Evolutionary conservation across 805 yeast species (phyloP), one percentile per base, ranked within the genome.

Genomic region (Blastobotrys chiropterorum): DNA sequence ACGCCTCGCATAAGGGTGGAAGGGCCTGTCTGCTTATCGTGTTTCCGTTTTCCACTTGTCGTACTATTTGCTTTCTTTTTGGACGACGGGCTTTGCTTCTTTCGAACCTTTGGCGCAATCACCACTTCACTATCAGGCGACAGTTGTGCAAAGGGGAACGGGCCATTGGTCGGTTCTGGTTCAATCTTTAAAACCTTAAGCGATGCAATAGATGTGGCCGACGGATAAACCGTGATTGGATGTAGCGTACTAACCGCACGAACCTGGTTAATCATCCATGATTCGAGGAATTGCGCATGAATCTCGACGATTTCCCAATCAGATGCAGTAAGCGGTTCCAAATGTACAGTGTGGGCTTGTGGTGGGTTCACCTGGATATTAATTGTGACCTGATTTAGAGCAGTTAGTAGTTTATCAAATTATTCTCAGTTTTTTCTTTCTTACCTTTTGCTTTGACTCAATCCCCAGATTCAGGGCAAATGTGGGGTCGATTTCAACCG

Each of bases 261-360:
- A 0, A 95, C 82, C 64, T 92, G 97, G 51, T 83, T 80, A 38
- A 92, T 70, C 59, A 90, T 75, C 56, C 79, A 79, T 45, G 81
- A 79, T 63, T 92, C 97, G 21, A 92, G 76, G 42, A 75, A 78
- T 26, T 77, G 81, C 1, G 96, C 92, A 66, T 92, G 86, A 2
- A 85, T 67, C 62, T 90, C 96, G 2, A 90, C 86, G 22, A 87
- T 71, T 58, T 90, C 97, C 97, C 97, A 92, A 63, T 92, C 99
- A 3, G 84, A 76, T 1, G 82, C 67, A 0, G 87, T 75, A 16
- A 78, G 68, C 0, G 98, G 98, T 61, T 87, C 96, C 44, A 92
- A 74, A 60, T 79, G 82, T 2, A 90, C 82, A 2, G 81, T 79
- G 3, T 74, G 71, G 0, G 89, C 80, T 41, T 68, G 74, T n/a